Percentiles rank a stretch among this genome's conserved stretches.
Evolutionary conservation across 1,139 yeast species (phyloP).

Genomic region (Suhomyces wounanorum): DNA sequence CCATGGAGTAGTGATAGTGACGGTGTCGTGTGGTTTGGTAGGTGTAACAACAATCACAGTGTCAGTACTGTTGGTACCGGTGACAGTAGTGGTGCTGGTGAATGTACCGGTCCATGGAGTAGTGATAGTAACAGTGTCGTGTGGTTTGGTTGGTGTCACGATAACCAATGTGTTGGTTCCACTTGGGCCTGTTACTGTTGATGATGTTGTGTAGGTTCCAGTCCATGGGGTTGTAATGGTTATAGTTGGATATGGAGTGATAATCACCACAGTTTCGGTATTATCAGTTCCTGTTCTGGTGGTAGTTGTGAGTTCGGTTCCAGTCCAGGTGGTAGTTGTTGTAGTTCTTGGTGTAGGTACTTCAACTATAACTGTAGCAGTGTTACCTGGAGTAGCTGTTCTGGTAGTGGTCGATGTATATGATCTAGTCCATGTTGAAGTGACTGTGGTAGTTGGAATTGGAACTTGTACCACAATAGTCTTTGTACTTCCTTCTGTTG

Average conservation of each 20-base stretch:
- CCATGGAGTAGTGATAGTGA: background rate
- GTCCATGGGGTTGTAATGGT: constrained; percentile 17
- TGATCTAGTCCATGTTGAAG: constrained; percentile 15
- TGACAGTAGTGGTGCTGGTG: constrained; percentile 14
- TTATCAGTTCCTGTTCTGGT: constrained; percentile 15
- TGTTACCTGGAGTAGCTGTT: constrained; percentile 11
- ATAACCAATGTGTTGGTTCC: constrained; percentile 16
- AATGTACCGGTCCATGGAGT: constrained; percentile 12
- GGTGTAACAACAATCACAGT: constrained; percentile 22
- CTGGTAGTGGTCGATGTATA: constrained; percentile 11
- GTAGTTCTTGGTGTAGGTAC: constrained; percentile 13
- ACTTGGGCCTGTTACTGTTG: constrained; percentile 11
- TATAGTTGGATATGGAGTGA: constrained; percentile 19
- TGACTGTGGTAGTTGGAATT: constrained; percentile 13
- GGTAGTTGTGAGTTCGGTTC: constrained; percentile 8
- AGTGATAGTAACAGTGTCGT: constrained; percentile 11
- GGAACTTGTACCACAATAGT: constrained; percentile 20
- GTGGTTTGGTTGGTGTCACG: constrained; percentile 16
- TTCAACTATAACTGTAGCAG: constrained; percentile 15
- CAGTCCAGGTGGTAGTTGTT: constrained; percentile 4
- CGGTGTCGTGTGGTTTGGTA: background rate
- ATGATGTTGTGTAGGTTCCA: constrained; percentile 9
- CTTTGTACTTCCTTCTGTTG: constrained; percentile 13
- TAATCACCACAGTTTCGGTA: constrained; percentile 21
- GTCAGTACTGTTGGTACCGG: constrained; percentile 11